These are phyloP conservation scores for Adansonia rubrostipa DNA, from an alignment of 441 rosid species.

Conservation along the genomic window DNA sequence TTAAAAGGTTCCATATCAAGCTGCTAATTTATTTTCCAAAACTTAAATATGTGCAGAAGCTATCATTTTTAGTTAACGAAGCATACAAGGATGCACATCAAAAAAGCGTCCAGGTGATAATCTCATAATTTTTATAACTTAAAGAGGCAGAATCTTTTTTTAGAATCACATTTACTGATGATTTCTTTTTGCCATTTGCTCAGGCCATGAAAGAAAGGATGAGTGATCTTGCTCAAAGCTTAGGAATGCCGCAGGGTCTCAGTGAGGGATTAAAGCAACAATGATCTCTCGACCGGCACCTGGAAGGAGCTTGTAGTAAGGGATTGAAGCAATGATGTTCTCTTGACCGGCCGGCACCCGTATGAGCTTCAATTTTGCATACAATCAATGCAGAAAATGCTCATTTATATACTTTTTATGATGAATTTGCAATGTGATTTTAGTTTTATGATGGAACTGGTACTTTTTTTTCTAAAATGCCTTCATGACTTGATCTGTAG, in stretches of 20 bases:
- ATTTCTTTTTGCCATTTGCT: not conserved
- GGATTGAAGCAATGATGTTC: conserved; percentile 53
- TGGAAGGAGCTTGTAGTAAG: conserved; percentile 35
- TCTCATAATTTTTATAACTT: not conserved
- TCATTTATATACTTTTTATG: conserved; percentile 21
- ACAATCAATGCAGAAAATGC: conserved; percentile 32
- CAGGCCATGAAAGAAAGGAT: conserved; percentile 97
- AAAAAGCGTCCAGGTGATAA: conserved; percentile 77
- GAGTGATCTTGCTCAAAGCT: conserved; percentile 88
- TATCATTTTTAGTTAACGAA: conserved; percentile 72
- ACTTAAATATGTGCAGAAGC: conserved; percentile 54
- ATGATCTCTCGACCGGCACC: conserved; percentile 4
- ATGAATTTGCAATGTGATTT: not conserved
- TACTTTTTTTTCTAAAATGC: not conserved
- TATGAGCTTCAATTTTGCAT: conserved; percentile 38
- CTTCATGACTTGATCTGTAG: not conserved
- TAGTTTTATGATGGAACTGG: not conserved
- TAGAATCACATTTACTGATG: not conserved
- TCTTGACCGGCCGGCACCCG: not conserved
- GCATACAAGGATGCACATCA: conserved; percentile 96
- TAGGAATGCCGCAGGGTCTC: conserved; percentile 90
- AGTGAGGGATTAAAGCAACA: conserved; percentile 64
- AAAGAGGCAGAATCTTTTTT: not conserved
- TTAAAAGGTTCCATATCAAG: not conserved
- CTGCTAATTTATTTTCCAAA: not conserved